Base-by-base conservation (phyloP, 2,329 filamentous ascomycete genomes). In the Trichoderma koningii region DNA sequence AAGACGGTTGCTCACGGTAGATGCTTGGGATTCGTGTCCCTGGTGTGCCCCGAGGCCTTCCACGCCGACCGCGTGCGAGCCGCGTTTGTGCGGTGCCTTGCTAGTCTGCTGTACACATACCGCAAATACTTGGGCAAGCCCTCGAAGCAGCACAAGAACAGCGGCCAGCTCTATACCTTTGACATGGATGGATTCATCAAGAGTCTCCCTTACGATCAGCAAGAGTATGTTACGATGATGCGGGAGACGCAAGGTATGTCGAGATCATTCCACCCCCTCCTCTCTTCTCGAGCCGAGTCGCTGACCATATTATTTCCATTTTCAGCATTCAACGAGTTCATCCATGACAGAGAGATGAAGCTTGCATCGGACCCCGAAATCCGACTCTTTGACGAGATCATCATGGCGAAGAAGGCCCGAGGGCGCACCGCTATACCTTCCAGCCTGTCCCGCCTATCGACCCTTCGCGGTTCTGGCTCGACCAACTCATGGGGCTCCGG, bases 341-440 rank as follows among this genome's bases (percentile, higher is more conserved):
- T 95, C 67, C 89, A 94, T 72, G 89, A 93, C 70, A 86, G 91
- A 52, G 91, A 95, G 76, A 87, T 81, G 23, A 85, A 83, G 7
- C 80, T 86, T 2, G 76, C 86, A 0, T 82, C 85, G 7, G 83
- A 90, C 68, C 84, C 90, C 0, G 76, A 82, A 2, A 87, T 94
- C 71, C 89, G 89, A 64, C 83, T 95, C 1, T 95, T 95, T 71
- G 91, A 95, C 75, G 90, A 93, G 75, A 88, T 95, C 71, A 91
- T 95, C 71, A 81, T 94, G 59, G 90, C 90, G 38, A 95, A 95
- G 80, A 86, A 85, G 73, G 83, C 83, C 30, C 82, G 85, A 56
- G 90, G 90, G 26, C 87, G 87, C 41, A 82, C 85, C 0, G 85
- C 84, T 5, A 80, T 93, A 66, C 87, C 88, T 60, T 83, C 85